Evolutionary conservation across 306 rosid species (phyloP).

Genomic region (Ormosia semicastrata): DNA sequence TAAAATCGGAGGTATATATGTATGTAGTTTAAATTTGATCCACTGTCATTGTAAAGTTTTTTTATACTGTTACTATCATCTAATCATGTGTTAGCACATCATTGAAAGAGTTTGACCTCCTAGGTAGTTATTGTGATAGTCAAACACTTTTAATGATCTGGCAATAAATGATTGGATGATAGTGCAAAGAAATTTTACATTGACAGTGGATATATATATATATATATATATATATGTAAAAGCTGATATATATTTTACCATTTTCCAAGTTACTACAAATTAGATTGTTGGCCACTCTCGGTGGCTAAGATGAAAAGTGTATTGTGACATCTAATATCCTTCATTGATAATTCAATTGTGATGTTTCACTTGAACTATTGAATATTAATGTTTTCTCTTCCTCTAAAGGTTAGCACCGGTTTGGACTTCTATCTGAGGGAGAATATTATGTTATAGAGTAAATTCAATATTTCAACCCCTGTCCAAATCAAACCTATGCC

Average conservation of each 20-base stretch:
- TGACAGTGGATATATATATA: no score
- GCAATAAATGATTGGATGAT: no score
- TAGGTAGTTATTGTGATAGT: no score
- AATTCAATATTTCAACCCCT: neutral
- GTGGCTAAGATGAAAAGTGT: neutral
- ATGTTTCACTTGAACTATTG: neutral
- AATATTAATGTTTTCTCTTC: neutral
- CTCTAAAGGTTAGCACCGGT: neutral
- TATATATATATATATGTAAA: no score
- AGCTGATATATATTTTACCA: neutral
- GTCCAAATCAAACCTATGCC: neutral
- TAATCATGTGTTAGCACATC: no score
- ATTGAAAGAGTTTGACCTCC: no score
- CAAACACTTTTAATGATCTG: no score
- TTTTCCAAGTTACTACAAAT: neutral
- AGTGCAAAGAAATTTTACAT: no score
- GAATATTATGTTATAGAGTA: no score
- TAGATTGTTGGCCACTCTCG: neutral
- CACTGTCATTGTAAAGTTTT: no score
- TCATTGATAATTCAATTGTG: neutral
- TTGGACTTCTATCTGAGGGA: neutral
- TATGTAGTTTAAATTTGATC: no score
- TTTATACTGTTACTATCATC: no score
- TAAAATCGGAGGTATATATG: neutral
- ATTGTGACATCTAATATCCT: neutral